A percentile compares a stretch with the other conserved stretches of the same genome.
These are phyloP conservation scores for Isatis tinctoria DNA, from an alignment of 345 rosid species.

Conservation along the genomic window DNA sequence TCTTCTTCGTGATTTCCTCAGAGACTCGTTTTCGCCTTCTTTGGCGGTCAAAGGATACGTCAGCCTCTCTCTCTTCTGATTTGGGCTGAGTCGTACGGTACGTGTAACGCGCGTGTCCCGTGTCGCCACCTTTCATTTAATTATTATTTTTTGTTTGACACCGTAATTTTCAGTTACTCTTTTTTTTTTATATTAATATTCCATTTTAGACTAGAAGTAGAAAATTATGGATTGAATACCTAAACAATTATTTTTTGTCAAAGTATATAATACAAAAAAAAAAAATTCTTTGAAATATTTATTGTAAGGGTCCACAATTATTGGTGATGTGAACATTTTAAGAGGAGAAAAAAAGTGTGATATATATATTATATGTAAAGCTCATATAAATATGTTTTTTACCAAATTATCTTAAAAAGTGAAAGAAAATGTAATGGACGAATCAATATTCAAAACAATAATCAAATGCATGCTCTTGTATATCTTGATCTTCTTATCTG, in stretches of 20 bases:
- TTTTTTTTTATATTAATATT: not conserved
- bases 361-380: not conserved
- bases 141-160: not conserved
- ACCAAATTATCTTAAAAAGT: not conserved
- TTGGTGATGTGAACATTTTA: not conserved
- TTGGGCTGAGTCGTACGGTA: not conserved
- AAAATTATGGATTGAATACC: not conserved
- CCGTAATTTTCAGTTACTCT: not conserved
- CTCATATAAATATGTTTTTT: not conserved
- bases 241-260: not conserved
- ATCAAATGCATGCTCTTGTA: not conserved
- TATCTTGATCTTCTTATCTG: not conserved
- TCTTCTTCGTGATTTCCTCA: conserved; percentile 11
- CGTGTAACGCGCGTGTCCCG: not conserved
- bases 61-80: not conserved
- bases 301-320: not conserved
- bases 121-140: not conserved
- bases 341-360: not conserved
- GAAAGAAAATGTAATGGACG: not conserved
- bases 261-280: not conserved
- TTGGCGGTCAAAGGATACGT: conserved; percentile 27
- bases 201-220: not conserved
- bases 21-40: conserved; percentile 13
- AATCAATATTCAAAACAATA: not conserved
- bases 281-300: not conserved